Base-by-base conservation (phyloP, 2,329 filamentous ascomycete species). In the Paecilomyces sp. region DNA sequence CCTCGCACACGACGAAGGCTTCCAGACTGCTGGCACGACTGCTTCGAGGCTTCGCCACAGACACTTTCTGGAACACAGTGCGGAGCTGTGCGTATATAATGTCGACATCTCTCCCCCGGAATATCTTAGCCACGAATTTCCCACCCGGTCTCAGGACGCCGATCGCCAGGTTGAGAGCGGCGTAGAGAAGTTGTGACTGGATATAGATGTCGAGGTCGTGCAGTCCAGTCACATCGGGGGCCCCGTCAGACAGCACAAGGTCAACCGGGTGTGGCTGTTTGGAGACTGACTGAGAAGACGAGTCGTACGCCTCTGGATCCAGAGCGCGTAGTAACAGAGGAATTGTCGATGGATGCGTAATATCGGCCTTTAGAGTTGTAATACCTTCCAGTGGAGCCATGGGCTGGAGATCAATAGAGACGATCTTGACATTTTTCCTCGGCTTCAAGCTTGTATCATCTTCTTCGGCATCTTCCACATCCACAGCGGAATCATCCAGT, bases 181-280 rank as follows among this genome's bases (percentile, higher is more conserved):
- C 91, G 75, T 95, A 97, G 56, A 99, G 87, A 8, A 99, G 83
- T 76, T 97, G 94, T 8, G 90, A 92, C 77, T 99, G 94, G 18
- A 99, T 90, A 76, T 99, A 99, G 66, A 97, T 97, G 75, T 99
- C 94, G 36, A 99, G 85, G 73, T 99, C 94, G 74, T 99, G 94
- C 1, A 99, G 83, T 22, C 94, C 94, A 0, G 94, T 99, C 12
- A 99, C 94, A 69, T 99, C 94, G 0, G 94, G 94, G 0, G 94
- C 94, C 57, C 94, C 94, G 68, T 99, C 94, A 60, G 91, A 96
- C 63, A 99, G 85, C 25, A 99, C 93, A 1, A 99, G 84, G 71
- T 99, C 94, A 13, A 97, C 93, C 0, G 89, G 90, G 55, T 91
- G 86, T 0, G 87, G 84, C 2, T 88, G 84, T 65, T 86, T 65